Evolutionary conservation across 2,329 filamentous ascomycete species (phyloP).

Genomic region (Podosphaera fusca): DNA sequence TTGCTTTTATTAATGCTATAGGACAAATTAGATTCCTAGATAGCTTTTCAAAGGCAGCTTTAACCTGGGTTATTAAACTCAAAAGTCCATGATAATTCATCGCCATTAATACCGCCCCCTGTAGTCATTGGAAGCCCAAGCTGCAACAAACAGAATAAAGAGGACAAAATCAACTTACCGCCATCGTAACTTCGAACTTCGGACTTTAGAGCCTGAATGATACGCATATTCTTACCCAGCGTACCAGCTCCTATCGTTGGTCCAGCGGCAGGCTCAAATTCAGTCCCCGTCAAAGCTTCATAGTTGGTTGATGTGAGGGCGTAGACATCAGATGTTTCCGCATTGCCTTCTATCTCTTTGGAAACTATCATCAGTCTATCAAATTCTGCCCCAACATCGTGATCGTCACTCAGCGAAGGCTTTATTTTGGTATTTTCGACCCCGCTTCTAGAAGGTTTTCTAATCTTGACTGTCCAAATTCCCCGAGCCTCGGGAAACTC

Average conservation of each 20-base stretch:
- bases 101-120: background rate
- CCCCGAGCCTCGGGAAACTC: constrained; percentile 50
- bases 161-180: constrained; percentile 30
- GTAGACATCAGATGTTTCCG: constrained; percentile 60
- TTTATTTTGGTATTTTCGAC: constrained; percentile 24
- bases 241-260: constrained; percentile 68
- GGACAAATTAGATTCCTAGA: constrained; percentile 16
- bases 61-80: background rate
- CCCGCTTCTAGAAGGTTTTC: constrained; percentile 40
- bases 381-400: constrained; percentile 33
- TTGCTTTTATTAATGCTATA: constrained; percentile 20
- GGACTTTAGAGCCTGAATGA: constrained; percentile 69
- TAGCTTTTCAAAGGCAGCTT: constrained; percentile 13
- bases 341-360: constrained; percentile 37
- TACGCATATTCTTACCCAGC: constrained; percentile 54
- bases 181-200: constrained; percentile 82
- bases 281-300: constrained; percentile 55
- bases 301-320: constrained; percentile 50
- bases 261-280: constrained; percentile 79
- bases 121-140: background rate
- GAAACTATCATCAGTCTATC: constrained; percentile 70
- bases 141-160: constrained; percentile 1
- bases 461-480: constrained; percentile 60
- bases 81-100: constrained; percentile 1
- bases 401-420: constrained; percentile 25